These are phyloP conservation scores for Malassezia sympodialis DNA, from an alignment of 1,284 basidiomycete genomes.

Conservation along the genomic window DNA sequence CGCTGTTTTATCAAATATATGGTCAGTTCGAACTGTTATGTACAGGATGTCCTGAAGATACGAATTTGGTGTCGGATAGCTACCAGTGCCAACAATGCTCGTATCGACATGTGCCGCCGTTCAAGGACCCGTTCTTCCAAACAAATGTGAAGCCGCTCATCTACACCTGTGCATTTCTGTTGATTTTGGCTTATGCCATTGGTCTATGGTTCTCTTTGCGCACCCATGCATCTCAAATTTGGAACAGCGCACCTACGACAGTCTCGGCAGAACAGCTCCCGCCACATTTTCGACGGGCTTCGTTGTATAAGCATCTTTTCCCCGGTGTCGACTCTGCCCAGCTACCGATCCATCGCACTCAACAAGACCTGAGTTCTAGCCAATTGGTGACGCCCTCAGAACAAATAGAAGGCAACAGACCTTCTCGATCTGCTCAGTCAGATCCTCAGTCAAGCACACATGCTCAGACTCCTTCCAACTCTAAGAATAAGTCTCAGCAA, in stretches of 20 bases:
- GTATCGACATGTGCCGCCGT: slow-evolving; percentile 87
- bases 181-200: slow-evolving; percentile 87
- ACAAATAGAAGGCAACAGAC: neutral
- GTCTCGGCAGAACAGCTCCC: slow-evolving; percentile 40
- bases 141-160: slow-evolving; percentile 83
- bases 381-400: neutral
- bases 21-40: slow-evolving; percentile 95
- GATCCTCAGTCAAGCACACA: neutral
- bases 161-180: slow-evolving; percentile 82
- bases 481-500: neutral
- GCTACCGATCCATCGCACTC: slow-evolving; percentile 23
- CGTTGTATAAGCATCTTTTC: slow-evolving; percentile 62
- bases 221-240: slow-evolving; percentile 96
- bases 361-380: neutral
- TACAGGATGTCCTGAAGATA: slow-evolving; percentile 64
- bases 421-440: neutral
- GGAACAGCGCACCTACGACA: slow-evolving; percentile 60
- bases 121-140: slow-evolving; percentile 90
- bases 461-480: neutral
- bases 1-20: slow-evolving; percentile 96
- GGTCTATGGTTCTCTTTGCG: slow-evolving; percentile 97
- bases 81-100: slow-evolving; percentile 88
- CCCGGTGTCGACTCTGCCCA: slow-evolving; percentile 38
- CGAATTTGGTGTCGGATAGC: slow-evolving; percentile 22
- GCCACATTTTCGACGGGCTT: slow-evolving; percentile 56